Percentiles rank a stretch among this genome's conserved stretches.
phyloP scores from a whole-genome alignment of 176 grass and related monocot species.

The Juncus effusus region DNA sequence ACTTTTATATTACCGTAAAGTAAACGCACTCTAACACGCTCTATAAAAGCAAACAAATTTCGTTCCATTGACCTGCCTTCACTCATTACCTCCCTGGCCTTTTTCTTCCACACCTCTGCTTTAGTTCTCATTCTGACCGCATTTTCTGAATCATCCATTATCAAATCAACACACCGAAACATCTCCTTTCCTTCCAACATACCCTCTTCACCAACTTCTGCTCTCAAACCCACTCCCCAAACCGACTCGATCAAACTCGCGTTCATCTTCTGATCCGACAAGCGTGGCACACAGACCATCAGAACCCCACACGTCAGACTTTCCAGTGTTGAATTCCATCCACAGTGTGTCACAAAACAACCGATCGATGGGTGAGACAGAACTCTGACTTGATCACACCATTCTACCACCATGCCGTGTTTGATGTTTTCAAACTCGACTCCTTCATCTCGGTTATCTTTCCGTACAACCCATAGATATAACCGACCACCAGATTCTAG shows the following conservation, averaged over 20 bases:
- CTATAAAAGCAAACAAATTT: conserved; percentile 30
- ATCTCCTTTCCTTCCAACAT: conserved; percentile 16
- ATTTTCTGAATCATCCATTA: conserved; percentile 27
- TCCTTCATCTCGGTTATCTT: conserved; percentile 22
- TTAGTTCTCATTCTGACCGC: conserved; percentile 20
- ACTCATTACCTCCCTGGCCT: conserved; percentile 14
- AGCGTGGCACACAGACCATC: conserved; percentile 31
- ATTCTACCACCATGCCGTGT: conserved; percentile 35
- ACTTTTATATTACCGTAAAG: too few species aligned
- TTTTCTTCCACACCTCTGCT: conserved; percentile 21
- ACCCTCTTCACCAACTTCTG: conserved; percentile 18
- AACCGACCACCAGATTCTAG: conserved; percentile 24
- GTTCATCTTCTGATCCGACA: conserved; percentile 28
- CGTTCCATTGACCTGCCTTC: conserved; percentile 19
- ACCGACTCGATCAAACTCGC: conserved; percentile 16
- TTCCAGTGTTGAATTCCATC: conserved; percentile 41
- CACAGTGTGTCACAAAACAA: conserved; percentile 48
- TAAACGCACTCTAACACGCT: not conserved
- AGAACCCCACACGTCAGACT: conserved; percentile 35
- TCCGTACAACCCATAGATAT: conserved; percentile 35
- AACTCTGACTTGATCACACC: conserved; percentile 49
- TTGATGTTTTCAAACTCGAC: not conserved
- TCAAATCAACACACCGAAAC: conserved; percentile 24
- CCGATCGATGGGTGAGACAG: conserved; percentile 33
- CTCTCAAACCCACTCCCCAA: conserved; percentile 23